Conservation (phyloP, 192 early-diverging fungal species). For the Linnemannia elongata region DNA sequence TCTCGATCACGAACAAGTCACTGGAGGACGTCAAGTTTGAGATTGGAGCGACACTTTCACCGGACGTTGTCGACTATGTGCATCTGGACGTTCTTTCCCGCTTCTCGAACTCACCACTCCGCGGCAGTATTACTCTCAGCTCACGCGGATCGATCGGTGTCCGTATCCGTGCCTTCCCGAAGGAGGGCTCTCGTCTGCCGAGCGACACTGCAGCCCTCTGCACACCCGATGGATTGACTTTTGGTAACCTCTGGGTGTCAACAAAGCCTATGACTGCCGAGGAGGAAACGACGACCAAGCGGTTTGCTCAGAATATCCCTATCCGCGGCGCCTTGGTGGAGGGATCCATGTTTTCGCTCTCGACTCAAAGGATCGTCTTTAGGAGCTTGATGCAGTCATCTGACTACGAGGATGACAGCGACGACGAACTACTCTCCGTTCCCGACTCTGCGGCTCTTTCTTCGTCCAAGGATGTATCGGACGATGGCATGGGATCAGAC, state of each 20-base stretch:
- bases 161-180: slow-evolving; percentile 72
- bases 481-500: slow-evolving; percentile 24
- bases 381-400: slow-evolving; percentile 66
- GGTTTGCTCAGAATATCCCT: slow-evolving; percentile 73
- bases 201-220: slow-evolving; percentile 67
- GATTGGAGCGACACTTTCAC: slow-evolving; percentile 73
- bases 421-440: slow-evolving; percentile 41
- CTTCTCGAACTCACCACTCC: slow-evolving; percentile 85
- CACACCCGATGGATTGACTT: slow-evolving; percentile 71
- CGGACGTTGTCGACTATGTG: slow-evolving; percentile 73
- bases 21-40: slow-evolving; percentile 87
- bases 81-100: slow-evolving; percentile 82
- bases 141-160: slow-evolving; percentile 80
- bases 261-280: slow-evolving; percentile 62
- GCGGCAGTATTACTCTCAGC: slow-evolving; percentile 73
- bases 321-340: slow-evolving; percentile 77
- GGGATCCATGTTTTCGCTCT: slow-evolving; percentile 76
- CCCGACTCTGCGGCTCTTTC: slow-evolving; percentile 22
- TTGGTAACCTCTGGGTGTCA: slow-evolving; percentile 79
- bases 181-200: slow-evolving; percentile 72
- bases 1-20: slow-evolving; percentile 80
- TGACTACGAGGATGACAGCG: slow-evolving; percentile 67
- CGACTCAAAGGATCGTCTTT: slow-evolving; percentile 79
- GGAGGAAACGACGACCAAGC: slow-evolving; percentile 49
- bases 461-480: slow-evolving; percentile 14